These are phyloP conservation scores for Fusarium heterosporum DNA, from an alignment of 2,329 filamentous ascomycete genomes.

Conservation along the genomic window DNA sequence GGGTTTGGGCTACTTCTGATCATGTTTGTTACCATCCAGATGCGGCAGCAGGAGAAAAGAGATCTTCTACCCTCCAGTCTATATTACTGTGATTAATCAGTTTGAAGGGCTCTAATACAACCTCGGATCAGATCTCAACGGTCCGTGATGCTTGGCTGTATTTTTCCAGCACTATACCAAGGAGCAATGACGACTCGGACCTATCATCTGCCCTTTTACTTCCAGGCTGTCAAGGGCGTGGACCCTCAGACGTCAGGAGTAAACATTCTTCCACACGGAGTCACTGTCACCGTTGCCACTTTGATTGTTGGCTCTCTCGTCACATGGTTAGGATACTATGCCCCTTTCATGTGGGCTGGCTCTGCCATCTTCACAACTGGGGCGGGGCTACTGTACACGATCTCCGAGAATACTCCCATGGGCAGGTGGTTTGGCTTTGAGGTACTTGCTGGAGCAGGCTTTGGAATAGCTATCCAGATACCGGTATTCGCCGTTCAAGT, in stretches of 20 bases:
- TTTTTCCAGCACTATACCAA: conserved; percentile 37
- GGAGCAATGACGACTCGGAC: conserved; percentile 40
- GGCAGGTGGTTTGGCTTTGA: conserved; percentile 59
- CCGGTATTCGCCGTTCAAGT: conserved; percentile 58
- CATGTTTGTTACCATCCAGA: conserved; percentile 29
- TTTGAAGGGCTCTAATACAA: conserved; percentile 27
- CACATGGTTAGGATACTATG: conserved; percentile 33
- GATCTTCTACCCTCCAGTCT: accelerated
- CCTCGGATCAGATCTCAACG: conserved; percentile 30
- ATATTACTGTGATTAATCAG: neutral
- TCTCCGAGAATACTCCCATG: conserved; percentile 49
- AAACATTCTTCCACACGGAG: conserved; percentile 34
- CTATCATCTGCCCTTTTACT: conserved; percentile 41
- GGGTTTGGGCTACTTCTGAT: conserved; percentile 32
- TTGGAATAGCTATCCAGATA: conserved; percentile 58
- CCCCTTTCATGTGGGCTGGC: conserved; percentile 41
- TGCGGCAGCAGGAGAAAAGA: conserved; percentile 30
- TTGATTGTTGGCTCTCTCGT: conserved; percentile 28
- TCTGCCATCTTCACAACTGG: conserved; percentile 30
- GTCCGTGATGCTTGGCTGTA: conserved; percentile 29
- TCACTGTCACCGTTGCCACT: conserved; percentile 27
- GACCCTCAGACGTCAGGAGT: conserved; percentile 34
- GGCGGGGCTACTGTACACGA: conserved; percentile 23
- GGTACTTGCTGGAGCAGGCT: conserved; percentile 56
- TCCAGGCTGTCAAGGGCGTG: conserved; percentile 41